Conservation (phyloP, 805 yeast species). For the Metschnikowia colocasiae region DNA sequence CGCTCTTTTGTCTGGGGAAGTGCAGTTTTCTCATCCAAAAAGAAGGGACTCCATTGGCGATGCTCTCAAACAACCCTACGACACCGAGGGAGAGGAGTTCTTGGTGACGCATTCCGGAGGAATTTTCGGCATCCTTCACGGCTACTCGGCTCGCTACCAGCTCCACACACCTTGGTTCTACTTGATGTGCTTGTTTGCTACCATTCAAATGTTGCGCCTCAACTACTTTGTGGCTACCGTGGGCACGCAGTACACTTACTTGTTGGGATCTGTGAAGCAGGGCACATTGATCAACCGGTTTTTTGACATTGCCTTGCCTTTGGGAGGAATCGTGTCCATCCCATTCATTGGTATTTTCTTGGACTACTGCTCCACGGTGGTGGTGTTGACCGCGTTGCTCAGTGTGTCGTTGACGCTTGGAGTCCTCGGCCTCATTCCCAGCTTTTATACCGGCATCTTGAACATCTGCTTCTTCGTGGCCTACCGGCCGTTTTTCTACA, state of each 20-base stretch:
- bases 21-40: constrained; percentile 1
- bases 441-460: constrained; percentile 39
- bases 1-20: constrained; percentile 22
- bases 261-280: constrained; percentile 35
- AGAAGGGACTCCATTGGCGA: constrained; percentile 56
- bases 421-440: constrained; percentile 44
- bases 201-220: constrained; percentile 53
- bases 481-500: constrained; percentile 56
- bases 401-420: constrained; percentile 45
- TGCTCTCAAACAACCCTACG: constrained; percentile 52
- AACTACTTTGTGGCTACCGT: constrained; percentile 59
- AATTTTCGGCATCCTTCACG: constrained; percentile 53
- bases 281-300: constrained; percentile 44
- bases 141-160: constrained; percentile 47
- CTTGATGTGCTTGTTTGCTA: constrained; percentile 48
- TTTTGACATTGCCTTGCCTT: constrained; percentile 52
- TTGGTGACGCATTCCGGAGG: constrained; percentile 39
- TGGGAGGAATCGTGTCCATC: constrained; percentile 53
- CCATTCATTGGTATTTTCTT: constrained; percentile 53
- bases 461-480: constrained; percentile 48
- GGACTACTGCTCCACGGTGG: constrained; percentile 46
- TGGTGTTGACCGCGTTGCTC: constrained; percentile 40
- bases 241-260: constrained; percentile 49
- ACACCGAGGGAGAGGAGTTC: constrained; percentile 44
- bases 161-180: constrained; percentile 51